These are phyloP conservation scores for Tricholoma saponaceum DNA, from an alignment of 768 basidiomycete genomes.

Conservation along the genomic window DNA sequence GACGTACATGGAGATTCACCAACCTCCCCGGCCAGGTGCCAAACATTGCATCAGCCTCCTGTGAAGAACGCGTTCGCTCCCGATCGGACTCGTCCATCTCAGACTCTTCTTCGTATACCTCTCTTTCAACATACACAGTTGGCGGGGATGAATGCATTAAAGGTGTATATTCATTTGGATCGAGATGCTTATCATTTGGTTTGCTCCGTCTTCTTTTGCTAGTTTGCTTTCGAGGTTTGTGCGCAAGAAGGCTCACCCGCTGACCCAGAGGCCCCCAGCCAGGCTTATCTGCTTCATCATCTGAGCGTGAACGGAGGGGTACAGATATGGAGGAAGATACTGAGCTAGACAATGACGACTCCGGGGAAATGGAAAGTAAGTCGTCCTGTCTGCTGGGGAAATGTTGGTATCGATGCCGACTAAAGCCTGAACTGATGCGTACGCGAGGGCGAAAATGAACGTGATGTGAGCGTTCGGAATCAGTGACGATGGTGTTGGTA, in stretches of 20 bases:
- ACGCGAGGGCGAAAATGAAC: slow-evolving; percentile 75
- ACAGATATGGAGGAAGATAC: slow-evolving; percentile 80
- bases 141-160: slow-evolving; percentile 21
- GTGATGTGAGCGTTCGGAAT: slow-evolving; percentile 18
- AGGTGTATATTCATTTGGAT: slow-evolving; percentile 35
- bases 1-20: slow-evolving; percentile 65
- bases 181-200: slow-evolving; percentile 1
- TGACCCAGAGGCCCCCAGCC: slow-evolving; percentile 62
- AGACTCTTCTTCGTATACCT: slow-evolving; percentile 6
- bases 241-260: slow-evolving; percentile 42
- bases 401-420: slow-evolving; percentile 35
- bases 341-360: slow-evolving; percentile 53
- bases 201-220: slow-evolving; percentile 14
- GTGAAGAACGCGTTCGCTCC: slow-evolving; percentile 33
- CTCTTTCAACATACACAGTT: slow-evolving; percentile 8
- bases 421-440: slow-evolving; percentile 70
- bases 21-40: slow-evolving; percentile 67
- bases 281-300: slow-evolving; percentile 41
- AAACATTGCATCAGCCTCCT: slow-evolving; percentile 53
- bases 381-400: slow-evolving; percentile 1
- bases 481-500: slow-evolving; percentile 4
- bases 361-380: slow-evolving; percentile 19
- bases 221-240: slow-evolving; percentile 16
- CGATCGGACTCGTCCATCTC: slow-evolving; percentile 21
- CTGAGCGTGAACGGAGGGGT: slow-evolving; percentile 58